Conservation (phyloP, 768 basidiomycete species). For the Pleurotus salmoneostramineus region DNA sequence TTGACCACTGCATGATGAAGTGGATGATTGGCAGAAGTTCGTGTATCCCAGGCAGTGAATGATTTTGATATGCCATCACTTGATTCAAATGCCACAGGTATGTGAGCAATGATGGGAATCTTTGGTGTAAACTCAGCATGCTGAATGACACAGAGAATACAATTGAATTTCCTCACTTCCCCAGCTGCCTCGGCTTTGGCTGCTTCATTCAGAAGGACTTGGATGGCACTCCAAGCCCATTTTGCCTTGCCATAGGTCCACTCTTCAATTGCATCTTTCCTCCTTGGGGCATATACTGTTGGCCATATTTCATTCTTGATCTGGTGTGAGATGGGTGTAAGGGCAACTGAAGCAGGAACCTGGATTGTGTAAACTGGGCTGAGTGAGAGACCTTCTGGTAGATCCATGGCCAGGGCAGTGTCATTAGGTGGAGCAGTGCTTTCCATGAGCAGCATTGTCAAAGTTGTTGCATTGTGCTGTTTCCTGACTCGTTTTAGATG, state of each 20-base stretch:
- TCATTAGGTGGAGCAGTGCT: conserved; percentile 28
- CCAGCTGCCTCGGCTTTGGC: conserved; percentile 37
- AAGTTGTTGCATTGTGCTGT: conserved; percentile 24
- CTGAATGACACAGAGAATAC: background rate
- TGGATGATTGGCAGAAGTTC: conserved; percentile 65
- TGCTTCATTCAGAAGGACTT: conserved; percentile 46
- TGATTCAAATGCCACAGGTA: conserved; percentile 48
- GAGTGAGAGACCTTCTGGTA: conserved; percentile 47
- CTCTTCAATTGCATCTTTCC: conserved; percentile 59
- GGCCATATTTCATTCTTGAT: conserved; percentile 85
- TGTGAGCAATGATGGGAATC: conserved; percentile 74
- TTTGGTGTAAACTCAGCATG: conserved; percentile 19
- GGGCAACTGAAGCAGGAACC: conserved; percentile 67
- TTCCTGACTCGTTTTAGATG: conserved; percentile 80
- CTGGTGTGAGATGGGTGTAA: conserved; percentile 59
- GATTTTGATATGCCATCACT: conserved; percentile 22
- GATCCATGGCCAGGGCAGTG: conserved; percentile 1
- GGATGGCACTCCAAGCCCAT: conserved; percentile 78
- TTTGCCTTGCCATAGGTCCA: conserved; percentile 64
- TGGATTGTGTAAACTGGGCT: conserved; percentile 47
- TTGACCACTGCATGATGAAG: conserved; percentile 85
- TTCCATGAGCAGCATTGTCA: conserved; percentile 52
- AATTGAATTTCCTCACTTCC: conserved; percentile 47
- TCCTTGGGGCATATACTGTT: conserved; percentile 65
- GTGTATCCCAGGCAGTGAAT: conserved; percentile 67